Evolutionary conservation across 768 basidiomycete species (phyloP).

Genomic region (Astraeus odoratus): DNA sequence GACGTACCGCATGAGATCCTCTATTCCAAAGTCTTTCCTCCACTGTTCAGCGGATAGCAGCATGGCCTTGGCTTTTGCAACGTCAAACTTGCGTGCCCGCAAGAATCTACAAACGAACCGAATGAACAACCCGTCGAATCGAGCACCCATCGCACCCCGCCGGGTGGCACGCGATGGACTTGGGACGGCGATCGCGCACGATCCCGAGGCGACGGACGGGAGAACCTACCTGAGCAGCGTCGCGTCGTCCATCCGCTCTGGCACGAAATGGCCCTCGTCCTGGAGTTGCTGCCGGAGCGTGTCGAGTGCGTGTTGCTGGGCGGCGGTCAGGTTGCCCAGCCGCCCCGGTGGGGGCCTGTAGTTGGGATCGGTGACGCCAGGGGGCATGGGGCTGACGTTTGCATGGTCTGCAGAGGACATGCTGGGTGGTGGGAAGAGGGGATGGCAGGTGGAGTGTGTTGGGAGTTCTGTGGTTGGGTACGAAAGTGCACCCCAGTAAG

Average conservation of each 20-base stretch:
- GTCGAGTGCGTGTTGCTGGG: slow-evolving; percentile 60
- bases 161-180: slow-evolving; percentile 11
- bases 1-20: slow-evolving; percentile 62
- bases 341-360: slow-evolving; percentile 66
- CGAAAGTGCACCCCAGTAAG: not conserved
- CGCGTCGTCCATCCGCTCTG: slow-evolving; percentile 64
- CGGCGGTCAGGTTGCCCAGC: slow-evolving; percentile 66
- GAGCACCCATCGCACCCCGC: slow-evolving; percentile 1
- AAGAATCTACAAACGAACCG: slow-evolving; percentile 56
- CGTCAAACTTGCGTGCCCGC: slow-evolving; percentile 89
- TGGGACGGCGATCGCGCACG: slow-evolving; percentile 1
- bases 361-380: slow-evolving; percentile 54
- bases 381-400: slow-evolving; percentile 49
- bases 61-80: slow-evolving; percentile 79
- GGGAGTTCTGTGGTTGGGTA: not conserved
- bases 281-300: slow-evolving; percentile 60
- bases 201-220: not conserved
- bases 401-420: slow-evolving; percentile 32
- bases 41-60: slow-evolving; percentile 76
- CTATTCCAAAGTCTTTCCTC: slow-evolving; percentile 80
- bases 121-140: not conserved
- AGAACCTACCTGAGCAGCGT: slow-evolving; percentile 52
- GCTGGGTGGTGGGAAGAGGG: slow-evolving; percentile 5
- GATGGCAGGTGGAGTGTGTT: too few relatives aligned
- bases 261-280: slow-evolving; percentile 53